phyloP scores from a whole-genome alignment of 805 yeast genomes.

The Metschnikowia vanudenii region DNA sequence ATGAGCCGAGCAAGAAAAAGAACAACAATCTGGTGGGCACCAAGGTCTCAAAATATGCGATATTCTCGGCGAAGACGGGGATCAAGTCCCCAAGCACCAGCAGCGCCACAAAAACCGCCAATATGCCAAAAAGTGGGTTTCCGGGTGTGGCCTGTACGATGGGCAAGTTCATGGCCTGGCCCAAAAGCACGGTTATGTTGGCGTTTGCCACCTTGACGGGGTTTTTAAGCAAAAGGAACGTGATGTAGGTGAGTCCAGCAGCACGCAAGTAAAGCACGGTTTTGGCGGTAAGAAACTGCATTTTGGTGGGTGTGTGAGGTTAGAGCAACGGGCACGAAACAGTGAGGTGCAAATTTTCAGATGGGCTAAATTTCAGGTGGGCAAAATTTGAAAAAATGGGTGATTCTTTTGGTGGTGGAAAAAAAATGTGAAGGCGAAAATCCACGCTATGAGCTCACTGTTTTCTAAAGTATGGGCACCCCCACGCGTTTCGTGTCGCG shows the following conservation, averaged over 20 bases:
- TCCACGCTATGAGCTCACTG: no score
- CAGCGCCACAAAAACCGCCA: slow-evolving; percentile 46
- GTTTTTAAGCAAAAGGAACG: slow-evolving; percentile 49
- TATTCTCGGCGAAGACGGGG: slow-evolving; percentile 44
- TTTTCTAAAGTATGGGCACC: no score
- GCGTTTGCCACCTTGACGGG: slow-evolving; percentile 44
- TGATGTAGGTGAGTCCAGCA: slow-evolving; percentile 40
- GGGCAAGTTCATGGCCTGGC: slow-evolving; percentile 57
- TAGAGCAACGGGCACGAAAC: no score
- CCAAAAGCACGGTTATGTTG: slow-evolving; percentile 50
- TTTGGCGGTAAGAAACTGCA: slow-evolving; percentile 54
- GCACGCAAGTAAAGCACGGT: slow-evolving; percentile 49
- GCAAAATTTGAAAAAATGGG: no score
- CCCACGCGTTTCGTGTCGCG: no score
- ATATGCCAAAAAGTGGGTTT: slow-evolving; percentile 49
- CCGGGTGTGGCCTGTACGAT: slow-evolving; percentile 28
- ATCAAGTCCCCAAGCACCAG: slow-evolving; percentile 54
- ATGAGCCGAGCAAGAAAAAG: slow-evolving; percentile 50
- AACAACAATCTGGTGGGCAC: slow-evolving; percentile 56
- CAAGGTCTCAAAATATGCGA: slow-evolving; percentile 54
- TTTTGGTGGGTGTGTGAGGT: slow-evolving; percentile 16
- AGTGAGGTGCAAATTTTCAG: no score
- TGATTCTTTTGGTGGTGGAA: no score
- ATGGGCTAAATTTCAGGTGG: no score
- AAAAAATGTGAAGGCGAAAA: no score